Percentiles rank a stretch among this genome's conserved stretches.
These are phyloP conservation scores for Neurospora sp. DNA, from an alignment of 495 filamentous ascomycete species.

Conservation along the genomic window DNA sequence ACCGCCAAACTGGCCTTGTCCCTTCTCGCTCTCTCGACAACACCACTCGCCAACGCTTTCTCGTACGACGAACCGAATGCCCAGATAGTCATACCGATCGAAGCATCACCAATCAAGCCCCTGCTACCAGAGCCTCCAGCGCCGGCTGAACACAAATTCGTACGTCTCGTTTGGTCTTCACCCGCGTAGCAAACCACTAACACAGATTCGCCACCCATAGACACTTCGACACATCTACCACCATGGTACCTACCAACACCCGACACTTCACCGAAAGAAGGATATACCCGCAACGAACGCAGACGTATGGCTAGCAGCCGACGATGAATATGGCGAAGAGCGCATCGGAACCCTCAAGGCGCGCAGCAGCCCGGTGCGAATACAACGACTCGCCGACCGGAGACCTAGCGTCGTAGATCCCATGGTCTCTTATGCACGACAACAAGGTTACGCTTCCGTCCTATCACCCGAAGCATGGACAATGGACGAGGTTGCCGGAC, in stretches of 20 bases:
- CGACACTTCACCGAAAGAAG: slow-evolving; percentile 59
- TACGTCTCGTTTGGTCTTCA: slow-evolving; percentile 16
- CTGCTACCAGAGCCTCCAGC: slow-evolving; percentile 29
- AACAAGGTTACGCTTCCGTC: slow-evolving; percentile 47
- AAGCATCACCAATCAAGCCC: slow-evolving; percentile 24
- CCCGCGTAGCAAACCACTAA: slow-evolving; percentile 5
- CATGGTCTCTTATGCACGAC: slow-evolving; percentile 57
- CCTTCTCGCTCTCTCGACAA: slow-evolving; percentile 47
- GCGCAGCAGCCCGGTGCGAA: slow-evolving; percentile 49
- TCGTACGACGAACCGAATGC: slow-evolving; percentile 7
- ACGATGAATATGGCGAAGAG: slow-evolving; percentile 46
- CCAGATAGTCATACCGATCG: slow-evolving; percentile 23
- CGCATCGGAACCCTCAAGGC: slow-evolving; percentile 38
- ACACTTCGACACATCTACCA: slow-evolving; percentile 84
- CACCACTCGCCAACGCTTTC: slow-evolving; percentile 17
- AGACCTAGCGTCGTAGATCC: slow-evolving; percentile 63
- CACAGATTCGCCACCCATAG: slow-evolving; percentile 28
- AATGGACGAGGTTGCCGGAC: slow-evolving; percentile 65
- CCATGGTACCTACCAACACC: slow-evolving; percentile 67
- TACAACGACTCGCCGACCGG: slow-evolving; percentile 76
- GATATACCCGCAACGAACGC: slow-evolving; percentile 57
- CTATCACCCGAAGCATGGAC: slow-evolving; percentile 69
- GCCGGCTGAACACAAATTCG: slow-evolving; percentile 40
- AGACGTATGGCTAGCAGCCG: slow-evolving; percentile 50
- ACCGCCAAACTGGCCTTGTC: slow-evolving; percentile 51